Base-by-base conservation (phyloP, 75 land plant genomes). In the Picea sitchensis region DNA sequence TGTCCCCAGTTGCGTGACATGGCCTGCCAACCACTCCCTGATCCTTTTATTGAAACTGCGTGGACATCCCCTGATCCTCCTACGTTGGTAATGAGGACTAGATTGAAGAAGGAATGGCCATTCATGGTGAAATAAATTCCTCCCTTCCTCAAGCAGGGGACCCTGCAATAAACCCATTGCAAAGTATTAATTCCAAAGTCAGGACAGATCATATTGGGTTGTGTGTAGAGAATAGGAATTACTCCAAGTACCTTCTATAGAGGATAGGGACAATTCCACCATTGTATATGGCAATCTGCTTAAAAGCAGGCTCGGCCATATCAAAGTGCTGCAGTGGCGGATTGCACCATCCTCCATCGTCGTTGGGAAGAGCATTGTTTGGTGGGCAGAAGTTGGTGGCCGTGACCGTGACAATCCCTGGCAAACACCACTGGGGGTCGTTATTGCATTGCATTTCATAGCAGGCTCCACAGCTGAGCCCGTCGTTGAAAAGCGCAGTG, bases 311-410 rank as follows among this genome's bases (percentile, higher is more conserved):
- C 31, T 80, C 79, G 11, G 81, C 21, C 54, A 80, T n/a, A 47
- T 80, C 81, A 73, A 80, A 80, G 34, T 80, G 81, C 1, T 64
- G 13, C 2, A 18, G 38, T 11, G 78, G 81, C n/a, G 81, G 78
- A 73, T 80, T 73, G 47, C 81, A 80, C 81, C 81, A 80, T 17
- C 81, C 81, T n/a, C 81, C 81, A 80, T 77, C n/a, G 78, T 59
- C 14, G 18, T 30, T 59, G 58, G 76, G 31, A 20, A 73, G 76
- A 31, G 15, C 67, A 65, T 32, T 13, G 71, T 78, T 78, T 54
- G 61, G 78, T 41, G 78, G 81, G 60, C 78, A 80, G 13, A 73
- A 80, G 60, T 80, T 80, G 47, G 81, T 80, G 8, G 81, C 81
- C 5, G 80, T 78, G 26, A 78, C 80, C 6, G 38, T 34, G 17